Evolutionary conservation across 257 asterid genomes (phyloP).

Genomic region (Solanum piurae): DNA sequence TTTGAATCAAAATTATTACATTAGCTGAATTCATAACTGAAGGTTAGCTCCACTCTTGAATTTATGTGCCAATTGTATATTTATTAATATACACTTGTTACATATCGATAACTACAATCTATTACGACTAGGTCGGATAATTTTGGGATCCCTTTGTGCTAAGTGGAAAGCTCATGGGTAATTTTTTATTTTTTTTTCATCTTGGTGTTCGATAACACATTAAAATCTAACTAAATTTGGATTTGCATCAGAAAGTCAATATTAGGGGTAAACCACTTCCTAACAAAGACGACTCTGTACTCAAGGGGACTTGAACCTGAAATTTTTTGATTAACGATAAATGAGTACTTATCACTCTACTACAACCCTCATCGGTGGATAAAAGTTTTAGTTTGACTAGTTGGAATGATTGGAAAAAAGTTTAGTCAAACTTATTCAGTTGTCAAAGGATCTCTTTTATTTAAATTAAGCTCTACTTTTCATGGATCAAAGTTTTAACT

Average conservation of each 20-base stretch:
- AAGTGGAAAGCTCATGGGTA: background rate
- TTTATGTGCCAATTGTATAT: background rate
- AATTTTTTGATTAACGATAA: no score
- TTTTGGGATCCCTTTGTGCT: background rate
- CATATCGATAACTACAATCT: no score
- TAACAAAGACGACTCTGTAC: no score
- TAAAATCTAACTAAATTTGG: no score
- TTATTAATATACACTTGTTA: background rate
- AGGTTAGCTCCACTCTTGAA: background rate
- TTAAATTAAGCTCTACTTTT: background rate
- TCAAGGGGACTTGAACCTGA: rapidly evolving
- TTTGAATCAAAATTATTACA: background rate
- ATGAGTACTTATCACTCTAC: no score
- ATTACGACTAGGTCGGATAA: background rate
- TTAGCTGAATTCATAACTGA: background rate
- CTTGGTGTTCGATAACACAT: rapidly evolving
- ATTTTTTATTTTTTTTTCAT: background rate
- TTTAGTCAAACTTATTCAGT: background rate
- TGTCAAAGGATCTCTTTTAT: background rate
- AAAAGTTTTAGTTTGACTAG: background rate
- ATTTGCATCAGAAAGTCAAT: no score
- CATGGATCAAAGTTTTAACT: background rate
- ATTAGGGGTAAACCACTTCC: no score
- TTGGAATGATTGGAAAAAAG: background rate
- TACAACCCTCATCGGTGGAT: no score